Conservation (phyloP, 2,329 filamentous ascomycete genomes). For the Mycogone perniciosa region DNA sequence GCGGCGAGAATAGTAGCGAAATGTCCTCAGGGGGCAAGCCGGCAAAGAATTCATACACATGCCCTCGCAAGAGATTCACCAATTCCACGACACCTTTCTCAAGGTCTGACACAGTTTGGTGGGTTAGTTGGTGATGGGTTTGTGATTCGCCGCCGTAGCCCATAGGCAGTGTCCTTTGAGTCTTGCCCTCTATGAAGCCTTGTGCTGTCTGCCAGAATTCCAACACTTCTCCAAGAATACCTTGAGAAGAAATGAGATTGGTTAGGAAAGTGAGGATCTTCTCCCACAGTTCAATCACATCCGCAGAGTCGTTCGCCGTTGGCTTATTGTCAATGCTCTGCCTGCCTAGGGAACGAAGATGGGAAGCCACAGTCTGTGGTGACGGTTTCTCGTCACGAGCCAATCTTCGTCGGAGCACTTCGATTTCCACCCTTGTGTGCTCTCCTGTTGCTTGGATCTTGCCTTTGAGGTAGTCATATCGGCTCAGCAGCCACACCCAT, state of each 20-base stretch:
- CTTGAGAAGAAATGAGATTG: constrained; percentile 68
- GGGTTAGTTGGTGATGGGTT: constrained; percentile 72
- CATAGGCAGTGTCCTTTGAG: constrained; percentile 70
- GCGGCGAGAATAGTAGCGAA: constrained; percentile 76
- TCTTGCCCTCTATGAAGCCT: constrained; percentile 80
- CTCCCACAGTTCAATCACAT: constrained; percentile 89
- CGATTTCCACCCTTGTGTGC: constrained; percentile 84
- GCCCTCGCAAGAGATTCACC: constrained; percentile 75
- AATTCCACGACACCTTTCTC: constrained; percentile 75
- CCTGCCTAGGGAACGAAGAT: constrained; percentile 67
- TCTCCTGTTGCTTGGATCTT: constrained; percentile 78
- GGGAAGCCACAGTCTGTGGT: constrained; percentile 61
- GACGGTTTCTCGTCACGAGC: constrained; percentile 67
- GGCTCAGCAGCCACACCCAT: constrained; percentile 88
- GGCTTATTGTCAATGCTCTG: constrained; percentile 57
- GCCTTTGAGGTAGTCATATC: constrained; percentile 81
- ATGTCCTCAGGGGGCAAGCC: constrained; percentile 88
- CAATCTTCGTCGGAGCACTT: constrained; percentile 77
- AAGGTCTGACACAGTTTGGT: constrained; percentile 63
- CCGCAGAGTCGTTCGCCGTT: constrained; percentile 65
- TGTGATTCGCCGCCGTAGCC: constrained; percentile 78
- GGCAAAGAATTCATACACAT: constrained; percentile 73
- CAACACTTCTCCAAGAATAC: constrained; percentile 79
- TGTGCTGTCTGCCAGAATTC: constrained; percentile 93
- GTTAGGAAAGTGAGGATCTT: constrained; percentile 70